Evolutionary conservation across 2,329 filamentous ascomycete genomes (phyloP), one percentile per base, ranked within the genome.

Genomic region (Colletotrichum sp.): DNA sequence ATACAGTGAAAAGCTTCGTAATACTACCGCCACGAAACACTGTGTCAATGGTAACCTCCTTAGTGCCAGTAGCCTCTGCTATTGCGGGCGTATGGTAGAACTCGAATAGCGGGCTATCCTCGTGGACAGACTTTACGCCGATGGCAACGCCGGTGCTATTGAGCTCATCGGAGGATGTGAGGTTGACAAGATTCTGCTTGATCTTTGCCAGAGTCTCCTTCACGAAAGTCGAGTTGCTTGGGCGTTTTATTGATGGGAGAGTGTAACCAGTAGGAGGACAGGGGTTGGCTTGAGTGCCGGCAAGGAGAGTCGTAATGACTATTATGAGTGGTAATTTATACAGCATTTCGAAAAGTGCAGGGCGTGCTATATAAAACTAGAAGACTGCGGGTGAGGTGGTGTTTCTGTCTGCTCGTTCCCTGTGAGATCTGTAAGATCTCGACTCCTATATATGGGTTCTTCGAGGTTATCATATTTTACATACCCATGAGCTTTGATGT

Each of bases 21-120:
- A 86, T 69, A 64, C 86, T 88, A 1, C 83, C 86, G 18, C 87
- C 80, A 12, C 87, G 84, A 77, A 87, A 88, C 4, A 88, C 82
- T 0, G 84, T 87, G 72, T 88, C 80, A 9, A 82, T 81, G 36
- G 85, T 82, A 5, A 89, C 81, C 3, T 79, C 79, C 10, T 64
- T 68, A 3, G 75, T 68, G 57, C 80, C 77, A 16, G 57, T 57
- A 5, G 74, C 63, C 13, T 70, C 64, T 9, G 76, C 72, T 1
- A 78, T 79, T 1, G 82, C 78, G 0, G 86, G 86, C 0, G 87
- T 89, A 76, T 85, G 83, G 78, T 87, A 83, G 65, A 85, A 82
- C 34, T 86, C 83, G 63, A 88, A 80, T 13, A 88, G 77, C 2
- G 82, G 80, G 0, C 76, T 75, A 52, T 80, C 78, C 71, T 88